Percentiles rank a stretch among this genome's conserved stretches.
These are phyloP conservation scores for Acer saccharum DNA, from an alignment of 345 rosid genomes.

Conservation along the genomic window DNA sequence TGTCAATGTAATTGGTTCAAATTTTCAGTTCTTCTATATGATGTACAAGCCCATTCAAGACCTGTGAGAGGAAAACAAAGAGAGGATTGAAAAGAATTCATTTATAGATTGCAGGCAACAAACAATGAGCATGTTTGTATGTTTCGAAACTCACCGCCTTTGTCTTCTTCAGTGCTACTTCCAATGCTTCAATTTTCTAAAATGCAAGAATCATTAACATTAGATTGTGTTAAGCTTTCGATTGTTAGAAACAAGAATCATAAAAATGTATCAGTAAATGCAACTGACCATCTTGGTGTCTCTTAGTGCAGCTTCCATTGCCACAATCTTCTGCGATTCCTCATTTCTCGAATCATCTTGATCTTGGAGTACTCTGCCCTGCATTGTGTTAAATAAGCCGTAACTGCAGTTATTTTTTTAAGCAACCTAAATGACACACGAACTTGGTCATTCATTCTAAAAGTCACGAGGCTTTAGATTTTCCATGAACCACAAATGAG, in stretches of 20 bases:
- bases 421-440: no score
- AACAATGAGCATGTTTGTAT: not conserved
- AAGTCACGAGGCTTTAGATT: no score
- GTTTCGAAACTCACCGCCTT: slow-evolving; percentile 36
- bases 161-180: slow-evolving; percentile 42
- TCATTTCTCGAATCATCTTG: slow-evolving; percentile 15
- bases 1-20: slow-evolving; percentile 10
- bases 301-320: slow-evolving; percentile 28
- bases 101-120: not conserved
- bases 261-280: not conserved
- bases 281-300: slow-evolving; percentile 39
- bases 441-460: no score
- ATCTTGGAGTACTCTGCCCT: slow-evolving; percentile 14
- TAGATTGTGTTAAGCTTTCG: not conserved
- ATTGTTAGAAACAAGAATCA: not conserved
- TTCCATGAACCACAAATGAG: not conserved
- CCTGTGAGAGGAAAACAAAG: slow-evolving; percentile 26
- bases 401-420: not conserved
- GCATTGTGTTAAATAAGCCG: slow-evolving; percentile 6
- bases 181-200: slow-evolving; percentile 47
- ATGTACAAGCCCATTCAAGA: slow-evolving; percentile 36
- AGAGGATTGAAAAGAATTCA: not conserved
- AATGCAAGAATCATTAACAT: not conserved
- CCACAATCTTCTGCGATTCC: slow-evolving; percentile 26
- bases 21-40: slow-evolving; percentile 30